A percentile compares a stretch with the other conserved stretches of the same genome.
Evolutionary conservation across 345 rosid genomes (phyloP).

Genomic region (Boechera stricta): DNA sequence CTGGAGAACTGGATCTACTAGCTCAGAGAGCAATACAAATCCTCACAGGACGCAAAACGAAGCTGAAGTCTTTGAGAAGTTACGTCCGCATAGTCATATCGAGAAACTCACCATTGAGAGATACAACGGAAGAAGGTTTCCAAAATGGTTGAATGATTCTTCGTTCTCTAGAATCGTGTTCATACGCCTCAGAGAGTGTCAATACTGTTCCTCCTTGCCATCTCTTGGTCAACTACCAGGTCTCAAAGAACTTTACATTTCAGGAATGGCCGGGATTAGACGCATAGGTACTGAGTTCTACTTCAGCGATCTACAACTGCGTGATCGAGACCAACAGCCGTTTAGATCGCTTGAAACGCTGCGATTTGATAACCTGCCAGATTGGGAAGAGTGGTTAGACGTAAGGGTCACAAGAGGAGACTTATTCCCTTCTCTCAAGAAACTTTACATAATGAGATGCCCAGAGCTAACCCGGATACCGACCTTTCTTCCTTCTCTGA

Average conservation of each 20-base stretch:
- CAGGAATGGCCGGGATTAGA: slow-evolving; percentile 41
- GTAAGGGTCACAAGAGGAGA: slow-evolving; percentile 21
- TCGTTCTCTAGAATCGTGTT: slow-evolving; percentile 39
- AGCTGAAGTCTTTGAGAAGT: slow-evolving; percentile 42
- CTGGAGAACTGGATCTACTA: slow-evolving; percentile 44
- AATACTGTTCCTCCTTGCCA: slow-evolving; percentile 50
- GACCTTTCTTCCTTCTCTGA: slow-evolving; percentile 43
- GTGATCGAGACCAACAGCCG: slow-evolving; percentile 36
- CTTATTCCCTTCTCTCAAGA: slow-evolving; percentile 49
- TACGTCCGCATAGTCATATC: slow-evolving; percentile 46
- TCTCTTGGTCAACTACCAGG: slow-evolving; percentile 50
- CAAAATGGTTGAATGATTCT: slow-evolving; percentile 48
- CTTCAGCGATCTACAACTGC: slow-evolving; percentile 6
- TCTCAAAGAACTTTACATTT: slow-evolving; percentile 49
- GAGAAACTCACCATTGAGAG: slow-evolving; percentile 42
- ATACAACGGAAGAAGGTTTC: slow-evolving; percentile 48
- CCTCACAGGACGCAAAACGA: slow-evolving; percentile 33
- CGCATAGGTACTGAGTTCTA: slow-evolving; percentile 46
- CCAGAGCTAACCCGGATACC: slow-evolving; percentile 43
- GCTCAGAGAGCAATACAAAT: slow-evolving; percentile 35
- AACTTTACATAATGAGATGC: slow-evolving; percentile 46
- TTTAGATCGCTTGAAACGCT: slow-evolving; percentile 47
- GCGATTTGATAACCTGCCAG: slow-evolving; percentile 37
- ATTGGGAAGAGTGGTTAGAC: slow-evolving; percentile 47
- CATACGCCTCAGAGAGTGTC: slow-evolving; percentile 42